Evolutionary conservation across 768 basidiomycete genomes (phyloP), one percentile per base, ranked within the genome.

Genomic region (Russula earlei): DNA sequence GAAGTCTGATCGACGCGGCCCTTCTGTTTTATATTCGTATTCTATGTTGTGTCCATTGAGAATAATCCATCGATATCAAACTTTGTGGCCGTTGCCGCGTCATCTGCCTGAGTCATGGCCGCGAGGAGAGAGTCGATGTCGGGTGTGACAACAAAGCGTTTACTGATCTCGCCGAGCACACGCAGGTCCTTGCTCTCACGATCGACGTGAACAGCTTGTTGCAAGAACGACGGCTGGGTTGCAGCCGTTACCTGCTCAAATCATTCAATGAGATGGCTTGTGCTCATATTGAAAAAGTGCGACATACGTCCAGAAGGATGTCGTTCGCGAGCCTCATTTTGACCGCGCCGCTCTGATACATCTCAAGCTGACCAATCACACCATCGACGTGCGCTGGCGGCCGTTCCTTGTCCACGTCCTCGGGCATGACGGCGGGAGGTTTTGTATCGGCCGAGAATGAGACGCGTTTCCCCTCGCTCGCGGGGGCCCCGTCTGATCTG

Each of bases 91-190:
- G 68, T 49, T 12, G 69, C 62, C 5, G 64, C 63, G 27, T 65
- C 66, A 49, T 84, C 81, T 17, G 75, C 74, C 22, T 71, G 61
- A 48, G 84, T 82, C 75, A 92, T 77, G 12, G 83, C 81, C 7
- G 73, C 65, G 9, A 96, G 72, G 24, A 96, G 73, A 0, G 79
- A 70, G 44, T 93, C 87, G 19, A 95, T 74, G 63, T 96, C 82
- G 0, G 93, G 93, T 0, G 91, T 86, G 34, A 85, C 84, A 22
- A 88, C 76, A 64, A 91, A 95, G 55, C 85, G 82, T 68, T 85
- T 85, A 72, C 85, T 84, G 46, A 95, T 79, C 66, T 92, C 85
- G n/a, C 92, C 93, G 0, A 96, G 73, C 4, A 93, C 82, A 36
- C 75, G 76, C 20, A 91, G 69, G 24, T 73, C 74, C 63, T 85